Percentiles rank a stretch among this genome's conserved stretches.
Evolutionary conservation across 1,139 yeast species (phyloP).

Genomic region (Blastobotrys raffinosifermentans): DNA sequence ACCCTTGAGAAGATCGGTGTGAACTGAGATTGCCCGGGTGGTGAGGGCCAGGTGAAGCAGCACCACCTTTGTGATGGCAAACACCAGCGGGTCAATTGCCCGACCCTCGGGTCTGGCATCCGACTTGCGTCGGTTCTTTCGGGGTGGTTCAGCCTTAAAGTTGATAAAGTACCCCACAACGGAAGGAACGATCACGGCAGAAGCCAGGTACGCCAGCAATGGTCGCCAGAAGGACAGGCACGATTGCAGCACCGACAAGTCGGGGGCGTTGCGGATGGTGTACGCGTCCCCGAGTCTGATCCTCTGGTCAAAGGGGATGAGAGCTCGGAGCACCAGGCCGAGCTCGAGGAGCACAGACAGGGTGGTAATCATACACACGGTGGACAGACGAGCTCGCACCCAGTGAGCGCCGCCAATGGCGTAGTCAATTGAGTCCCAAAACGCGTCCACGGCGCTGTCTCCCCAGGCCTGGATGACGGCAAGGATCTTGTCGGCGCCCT

Average conservation of each 20-base stretch:
- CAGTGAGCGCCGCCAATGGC: slow-evolving; percentile 12
- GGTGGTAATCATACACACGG: slow-evolving; percentile 15
- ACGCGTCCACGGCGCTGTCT: slow-evolving; percentile 9
- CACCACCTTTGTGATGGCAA: slow-evolving; percentile 47
- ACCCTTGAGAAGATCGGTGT: slow-evolving; percentile 16
- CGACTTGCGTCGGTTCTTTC: slow-evolving; percentile 8
- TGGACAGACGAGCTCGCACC: slow-evolving; percentile 16
- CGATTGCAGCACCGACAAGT: slow-evolving; percentile 9
- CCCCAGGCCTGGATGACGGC: slow-evolving; percentile 7
- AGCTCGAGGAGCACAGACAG: slow-evolving; percentile 17
- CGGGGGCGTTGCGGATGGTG: slow-evolving; percentile 12
- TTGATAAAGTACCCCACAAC: slow-evolving; percentile 28
- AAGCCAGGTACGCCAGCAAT: slow-evolving; percentile 29
- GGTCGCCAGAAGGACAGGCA: slow-evolving; percentile 28
- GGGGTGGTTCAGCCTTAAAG: slow-evolving; percentile 20
- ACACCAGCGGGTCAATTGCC: slow-evolving; percentile 50
- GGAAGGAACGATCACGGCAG: slow-evolving; percentile 39
- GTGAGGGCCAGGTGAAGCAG: slow-evolving; percentile 39
- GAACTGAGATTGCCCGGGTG: slow-evolving; percentile 14
- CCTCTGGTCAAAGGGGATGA: slow-evolving; percentile 10
- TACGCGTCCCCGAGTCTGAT: slow-evolving; percentile 10
- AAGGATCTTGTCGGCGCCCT: slow-evolving; percentile 11
- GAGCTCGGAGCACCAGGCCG: slow-evolving; percentile 11
- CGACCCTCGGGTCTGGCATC: slow-evolving; percentile 11
- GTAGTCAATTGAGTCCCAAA: slow-evolving; percentile 10